phyloP scores from a whole-genome alignment of 164 flowering plant genomes.

The Vitis vinifera region DNA sequence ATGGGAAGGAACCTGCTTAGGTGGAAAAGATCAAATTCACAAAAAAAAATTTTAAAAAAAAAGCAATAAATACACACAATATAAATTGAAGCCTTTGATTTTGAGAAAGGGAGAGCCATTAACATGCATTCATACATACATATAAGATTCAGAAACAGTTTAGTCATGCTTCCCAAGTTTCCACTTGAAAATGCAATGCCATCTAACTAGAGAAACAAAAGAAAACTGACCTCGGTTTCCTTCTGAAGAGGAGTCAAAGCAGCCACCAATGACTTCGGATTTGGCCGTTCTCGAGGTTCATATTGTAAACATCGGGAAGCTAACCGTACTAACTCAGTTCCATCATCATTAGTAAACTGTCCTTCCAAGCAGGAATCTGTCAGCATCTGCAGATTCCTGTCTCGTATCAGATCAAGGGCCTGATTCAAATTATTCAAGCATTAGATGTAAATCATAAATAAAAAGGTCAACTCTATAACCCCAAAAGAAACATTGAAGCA shows the following conservation, averaged over 20 bases:
- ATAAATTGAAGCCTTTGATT: no score
- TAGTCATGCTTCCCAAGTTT: not conserved
- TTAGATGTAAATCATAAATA: not conserved
- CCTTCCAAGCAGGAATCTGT: conserved; percentile 72
- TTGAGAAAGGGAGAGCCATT: no score
- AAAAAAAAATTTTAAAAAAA: not conserved
- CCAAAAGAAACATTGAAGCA: not conserved
- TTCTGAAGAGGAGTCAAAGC: conserved; percentile 60
- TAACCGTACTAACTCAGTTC: conserved; percentile 55
- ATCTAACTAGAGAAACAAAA: conserved; percentile 1
- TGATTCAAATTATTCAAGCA: conserved; percentile 17
- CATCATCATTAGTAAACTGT: conserved; percentile 55
- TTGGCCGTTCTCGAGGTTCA: conserved; percentile 66
- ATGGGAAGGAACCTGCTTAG: conserved; percentile 54
- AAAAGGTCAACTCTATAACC: not conserved
- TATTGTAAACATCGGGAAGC: conserved; percentile 66
- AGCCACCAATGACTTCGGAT: conserved; percentile 47
- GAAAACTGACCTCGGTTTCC: conserved; percentile 44
- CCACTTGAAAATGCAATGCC: not conserved
- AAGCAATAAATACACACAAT: no score
- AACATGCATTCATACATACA: no score
- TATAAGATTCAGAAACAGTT: not conserved
- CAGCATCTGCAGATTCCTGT: conserved; percentile 57
- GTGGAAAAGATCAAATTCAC: not conserved
- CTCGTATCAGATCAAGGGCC: conserved; percentile 69